phyloP scores from a whole-genome alignment of 2,329 filamentous ascomycete genomes.

The Penicillium rolfsii region DNA sequence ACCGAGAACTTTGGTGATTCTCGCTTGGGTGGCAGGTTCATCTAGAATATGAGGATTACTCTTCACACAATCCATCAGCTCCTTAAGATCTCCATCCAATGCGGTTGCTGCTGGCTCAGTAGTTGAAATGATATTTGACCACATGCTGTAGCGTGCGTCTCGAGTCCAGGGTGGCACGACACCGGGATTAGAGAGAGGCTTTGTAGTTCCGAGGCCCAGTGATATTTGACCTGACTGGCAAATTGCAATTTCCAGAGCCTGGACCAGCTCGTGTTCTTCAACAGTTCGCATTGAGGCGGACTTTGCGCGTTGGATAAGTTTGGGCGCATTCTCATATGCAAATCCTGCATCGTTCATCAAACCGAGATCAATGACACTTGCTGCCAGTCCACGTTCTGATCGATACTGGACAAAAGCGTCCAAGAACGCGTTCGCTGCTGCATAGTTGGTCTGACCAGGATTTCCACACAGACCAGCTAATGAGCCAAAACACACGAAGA shows the following conservation, averaged over 20 bases:
- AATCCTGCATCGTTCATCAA: slow-evolving; percentile 4
- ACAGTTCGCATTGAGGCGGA: slow-evolving; percentile 3
- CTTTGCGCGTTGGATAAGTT: slow-evolving; percentile 1
- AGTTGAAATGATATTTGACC: slow-evolving; percentile 6
- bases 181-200: slow-evolving; percentile 9
- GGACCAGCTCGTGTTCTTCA: background rate
- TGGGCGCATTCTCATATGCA: slow-evolving; percentile 3
- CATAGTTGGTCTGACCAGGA: slow-evolving; percentile 40
- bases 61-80: background rate
- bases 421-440: slow-evolving; percentile 43
- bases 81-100: slow-evolving; percentile 2
- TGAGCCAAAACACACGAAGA: slow-evolving; percentile 47
- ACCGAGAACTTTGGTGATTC: slow-evolving; percentile 10
- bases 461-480: slow-evolving; percentile 37
- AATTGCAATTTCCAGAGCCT: background rate
- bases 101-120: background rate
- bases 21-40: slow-evolving; percentile 8
- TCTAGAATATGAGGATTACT: slow-evolving; percentile 8
- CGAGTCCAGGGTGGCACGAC: slow-evolving; percentile 12
- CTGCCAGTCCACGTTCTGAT: background rate
- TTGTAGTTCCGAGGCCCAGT: slow-evolving; percentile 14
- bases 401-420: slow-evolving; percentile 27
- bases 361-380: slow-evolving; percentile 1
- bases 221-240: background rate
- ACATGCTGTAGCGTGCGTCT: slow-evolving; percentile 15